A percentile compares a stretch with the other conserved stretches of the same genome.
Evolutionary conservation across 2,329 filamentous ascomycete genomes (phyloP).

Genomic region (Penicillium sp.): DNA sequence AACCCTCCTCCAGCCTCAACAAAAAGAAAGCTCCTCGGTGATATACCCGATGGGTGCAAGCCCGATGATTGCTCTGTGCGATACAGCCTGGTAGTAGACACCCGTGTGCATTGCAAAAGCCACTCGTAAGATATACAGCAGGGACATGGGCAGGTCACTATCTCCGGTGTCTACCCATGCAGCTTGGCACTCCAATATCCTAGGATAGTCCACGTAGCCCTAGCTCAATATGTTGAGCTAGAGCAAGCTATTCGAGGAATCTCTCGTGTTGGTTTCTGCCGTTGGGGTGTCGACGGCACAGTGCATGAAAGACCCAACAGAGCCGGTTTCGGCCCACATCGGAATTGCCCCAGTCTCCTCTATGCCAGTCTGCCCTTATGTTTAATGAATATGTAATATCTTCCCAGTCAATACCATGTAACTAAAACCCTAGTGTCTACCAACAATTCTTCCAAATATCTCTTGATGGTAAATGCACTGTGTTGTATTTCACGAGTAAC

Average conservation of each 20-base stretch:
- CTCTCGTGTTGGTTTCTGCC: not conserved
- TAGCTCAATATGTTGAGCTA: not conserved
- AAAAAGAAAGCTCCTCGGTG: not conserved
- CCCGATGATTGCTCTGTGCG: not conserved
- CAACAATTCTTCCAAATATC: not conserved
- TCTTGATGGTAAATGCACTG: not conserved
- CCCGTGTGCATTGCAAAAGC: not conserved
- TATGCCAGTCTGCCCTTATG: not conserved
- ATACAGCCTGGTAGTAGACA: not conserved
- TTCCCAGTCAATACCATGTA: not conserved
- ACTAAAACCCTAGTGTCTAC: not conserved
- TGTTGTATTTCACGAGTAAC: not conserved
- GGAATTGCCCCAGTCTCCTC: conserved; percentile 14
- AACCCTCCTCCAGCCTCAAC: not conserved
- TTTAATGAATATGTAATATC: not conserved
- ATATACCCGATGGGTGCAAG: not conserved
- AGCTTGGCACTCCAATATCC: not conserved
- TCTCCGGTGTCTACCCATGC: not conserved
- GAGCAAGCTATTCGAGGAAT: not conserved
- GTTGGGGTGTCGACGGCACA: not conserved
- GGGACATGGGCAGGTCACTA: not conserved
- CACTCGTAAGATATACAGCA: not conserved
- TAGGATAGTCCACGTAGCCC: not conserved
- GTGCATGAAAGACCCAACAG: not conserved
- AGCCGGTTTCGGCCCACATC: conserved; percentile 1